Evolutionary conservation across 2,329 filamentous ascomycete species (phyloP), one percentile per base, ranked within the genome.

Genomic region (Monosporascus cannonballus): DNA sequence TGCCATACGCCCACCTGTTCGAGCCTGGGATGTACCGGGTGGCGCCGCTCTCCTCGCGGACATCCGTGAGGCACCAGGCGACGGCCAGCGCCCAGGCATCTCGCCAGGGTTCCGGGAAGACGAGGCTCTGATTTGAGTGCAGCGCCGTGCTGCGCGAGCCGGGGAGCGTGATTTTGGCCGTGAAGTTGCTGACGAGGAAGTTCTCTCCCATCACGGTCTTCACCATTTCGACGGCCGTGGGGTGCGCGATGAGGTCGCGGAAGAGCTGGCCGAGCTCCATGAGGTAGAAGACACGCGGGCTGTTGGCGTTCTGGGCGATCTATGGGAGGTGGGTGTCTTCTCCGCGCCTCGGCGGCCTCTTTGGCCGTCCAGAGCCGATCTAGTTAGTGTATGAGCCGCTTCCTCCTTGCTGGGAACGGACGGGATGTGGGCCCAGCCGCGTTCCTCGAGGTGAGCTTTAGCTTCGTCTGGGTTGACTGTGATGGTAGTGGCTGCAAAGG

Each of bases 141-240:
- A 70, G 56, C 1, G 59, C 62, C 68, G 67, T 67, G 11, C 57
- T 61, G 51, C 58, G 45, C 15, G 62, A 59, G 1, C 68, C 68
- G 0, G 68, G 68, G 0, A 65, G 61, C 11, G 66, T 67, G 45
- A 70, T 69, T 52, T 69, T 69, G 46, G 65, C 65, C 5, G 66
- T 69, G 55, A 71, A 70, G 55, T 70, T 69, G 20, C 58, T 64
- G 51, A 70, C 64, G 11, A 69, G 54, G 57, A 67, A 65, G 18
- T 18, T 25, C 11, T 49, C 39, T 17, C 53, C 50, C 6, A 54
- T n/a, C 5, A 54, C 30, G 11, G 49, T 3, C 27, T 48, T 41
- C 2, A 48, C 50, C 50, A 56, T 54, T 14, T 58, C 55, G 15
- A 58, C 30, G 4, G 57, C 57, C 1, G 45, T 54, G 9, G 57